Evolutionary conservation across 2,329 filamentous ascomycete genomes (phyloP), one percentile per base, ranked within the genome.

Genomic region (Alternaria sp.): DNA sequence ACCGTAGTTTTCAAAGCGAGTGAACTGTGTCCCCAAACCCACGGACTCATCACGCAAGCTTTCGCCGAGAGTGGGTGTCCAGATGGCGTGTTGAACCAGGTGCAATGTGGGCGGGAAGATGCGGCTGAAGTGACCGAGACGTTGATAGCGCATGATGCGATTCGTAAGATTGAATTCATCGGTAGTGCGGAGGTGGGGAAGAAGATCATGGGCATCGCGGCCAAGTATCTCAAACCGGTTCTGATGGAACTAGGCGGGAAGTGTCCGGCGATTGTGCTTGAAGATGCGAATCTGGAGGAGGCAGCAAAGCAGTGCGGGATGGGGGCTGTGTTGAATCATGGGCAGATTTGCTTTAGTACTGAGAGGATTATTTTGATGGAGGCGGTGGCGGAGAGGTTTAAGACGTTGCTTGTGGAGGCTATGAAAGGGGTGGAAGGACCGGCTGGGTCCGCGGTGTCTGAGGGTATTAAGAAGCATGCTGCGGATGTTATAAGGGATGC

Each of bases 311-410:
- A 71, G n/a, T 74, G 72, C 47, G 67, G 68, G 1, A 55, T 70
- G 49, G 70, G 72, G 20, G 72, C 71, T 60, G 60, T 64, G 46
- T 54, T 60, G 28, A 46, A 71, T 21, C 70, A 71, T 54, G 93
- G 93, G 0, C 93, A 96, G 81, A 87, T 95, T 53, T 96, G 93
- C 84, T 95, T 96, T 91, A 86, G 87, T n/a, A 95, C 92, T 0
- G 92, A 96, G 80, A 86, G 89, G 28, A 89, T 95, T 65, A 75
- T 89, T 21, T 86, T 90, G 20, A 84, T 89, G 73, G 82, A 83
- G 56, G 80, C 80, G 20, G 79, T 89, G 60, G 82, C 83, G 57
- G 81, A 83, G 23, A 75, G 82, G 25, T 90, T 90, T 77, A 82
- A 79, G 21, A 66, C 78, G 43, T 73, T 81, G 21, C 77, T 87